phyloP scores from a whole-genome alignment of 169 alveolate species.

The Eimeria brunetti region DNA sequence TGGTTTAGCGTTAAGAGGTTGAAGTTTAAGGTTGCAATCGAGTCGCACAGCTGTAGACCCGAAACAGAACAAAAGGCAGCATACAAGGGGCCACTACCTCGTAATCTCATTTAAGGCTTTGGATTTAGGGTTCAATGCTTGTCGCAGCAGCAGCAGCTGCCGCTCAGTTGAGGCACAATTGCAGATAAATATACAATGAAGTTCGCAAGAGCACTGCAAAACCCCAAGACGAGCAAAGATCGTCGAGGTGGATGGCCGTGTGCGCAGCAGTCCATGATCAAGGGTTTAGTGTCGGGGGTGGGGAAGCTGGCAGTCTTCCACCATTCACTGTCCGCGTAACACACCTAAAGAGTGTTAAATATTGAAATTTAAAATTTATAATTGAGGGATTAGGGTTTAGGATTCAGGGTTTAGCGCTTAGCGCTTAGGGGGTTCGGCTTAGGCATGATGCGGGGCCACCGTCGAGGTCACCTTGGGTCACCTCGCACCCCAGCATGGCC shows the following conservation, averaged over 20 bases:
- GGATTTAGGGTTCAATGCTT: neutral
- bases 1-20: neutral
- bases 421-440: neutral
- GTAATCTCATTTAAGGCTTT: neutral
- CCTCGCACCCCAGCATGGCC: constrained; percentile 17
- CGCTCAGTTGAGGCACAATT: neutral
- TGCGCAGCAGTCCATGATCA: neutral
- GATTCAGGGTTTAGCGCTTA: neutral
- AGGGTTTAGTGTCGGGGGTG: constrained; percentile 3
- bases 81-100: too few relatives aligned
- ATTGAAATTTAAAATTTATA: too few relatives aligned
- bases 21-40: neutral
- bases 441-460: neutral
- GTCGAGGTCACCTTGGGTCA: constrained; percentile 2
- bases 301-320: too few relatives aligned
- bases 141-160: neutral
- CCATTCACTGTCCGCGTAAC: too few relatives aligned
- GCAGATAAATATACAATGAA: too few relatives aligned
- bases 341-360: too few relatives aligned
- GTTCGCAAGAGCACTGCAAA: neutral
- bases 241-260: neutral
- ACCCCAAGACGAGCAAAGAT: neutral
- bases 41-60: too few relatives aligned
- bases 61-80: too few relatives aligned
- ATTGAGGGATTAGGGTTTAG: neutral